Base-by-base conservation (phyloP, 768 basidiomycete species). In the Agaricus sinodeliciosus region DNA sequence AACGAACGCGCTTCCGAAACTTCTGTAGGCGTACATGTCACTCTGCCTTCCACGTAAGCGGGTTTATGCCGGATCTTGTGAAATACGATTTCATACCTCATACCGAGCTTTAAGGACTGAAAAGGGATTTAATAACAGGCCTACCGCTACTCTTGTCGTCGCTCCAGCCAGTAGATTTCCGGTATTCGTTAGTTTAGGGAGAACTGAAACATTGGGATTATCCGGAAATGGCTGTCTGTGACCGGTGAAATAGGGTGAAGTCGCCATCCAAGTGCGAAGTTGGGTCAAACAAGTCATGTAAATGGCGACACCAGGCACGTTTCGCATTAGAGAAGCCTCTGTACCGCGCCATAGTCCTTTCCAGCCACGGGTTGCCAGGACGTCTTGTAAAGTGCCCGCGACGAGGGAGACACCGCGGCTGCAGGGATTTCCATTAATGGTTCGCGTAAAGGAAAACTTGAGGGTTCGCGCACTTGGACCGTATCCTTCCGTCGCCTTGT, bases 131-230 rank as follows among this genome's bases (percentile, higher is more conserved):
- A 97, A 63, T 1, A 93, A 53, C 60, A 94, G 81, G 1, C 94
- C 94, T 1, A 95, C 87, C 0, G 69, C 74, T 9, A 91, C 81
- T 55, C 94, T 81, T 0, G 88, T 81, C 0, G 86, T 79, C 0
- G 91, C 93, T 2, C 94, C 94, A 0, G 94, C 85, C 13, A 94
- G 53, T 0, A 96, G 74, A 65, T 97, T 96, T 2, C 94, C 94
- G 60, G 82, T 75, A 53, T 69, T 79, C 0, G 85, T 84, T 6
- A 96, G 75, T 47, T 75, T 80, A 8, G 87, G 89, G 15, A 89
- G 75, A 12, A 82, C 80, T 27, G 65, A 69, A 37, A 54, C 63
- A 37, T 62, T 65, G 9, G 58, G 46, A 26, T 49, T 56, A n/a
- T 59, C 54, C n/a, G 48, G 39, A 9, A 52, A 19, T 28, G 61